phyloP scores from a whole-genome alignment of 2,329 filamentous ascomycete genomes.

The Sarocladium kiliense region DNA sequence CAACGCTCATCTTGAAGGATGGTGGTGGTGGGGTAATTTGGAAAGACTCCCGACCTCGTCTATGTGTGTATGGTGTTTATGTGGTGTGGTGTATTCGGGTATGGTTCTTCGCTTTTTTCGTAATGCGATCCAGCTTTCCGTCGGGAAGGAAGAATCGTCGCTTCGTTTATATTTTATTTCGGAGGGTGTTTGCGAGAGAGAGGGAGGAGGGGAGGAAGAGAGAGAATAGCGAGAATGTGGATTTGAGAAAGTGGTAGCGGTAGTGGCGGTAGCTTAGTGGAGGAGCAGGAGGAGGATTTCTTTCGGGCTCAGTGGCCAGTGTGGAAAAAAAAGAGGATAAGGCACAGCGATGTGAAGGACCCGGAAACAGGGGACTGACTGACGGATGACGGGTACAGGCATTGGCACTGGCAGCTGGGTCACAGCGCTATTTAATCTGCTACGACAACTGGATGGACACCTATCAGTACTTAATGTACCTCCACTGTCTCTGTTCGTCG shows the following conservation, averaged over 20 bases:
- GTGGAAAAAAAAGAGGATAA: background rate
- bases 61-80: slow-evolving; percentile 3
- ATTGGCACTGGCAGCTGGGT: too few relatives aligned
- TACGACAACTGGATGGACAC: background rate
- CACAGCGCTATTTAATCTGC: background rate
- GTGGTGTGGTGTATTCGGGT: slow-evolving; percentile 1
- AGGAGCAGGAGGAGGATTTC: too few relatives aligned
- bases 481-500: too few relatives aligned
- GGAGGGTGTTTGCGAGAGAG: background rate
- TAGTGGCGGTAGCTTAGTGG: background rate
- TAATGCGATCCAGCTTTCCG: background rate
- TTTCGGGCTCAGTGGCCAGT: too few relatives aligned
- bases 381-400: too few relatives aligned
- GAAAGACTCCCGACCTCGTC: background rate
- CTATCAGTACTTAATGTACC: too few relatives aligned
- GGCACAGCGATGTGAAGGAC: background rate
- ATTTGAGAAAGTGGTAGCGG: slow-evolving; percentile 4
- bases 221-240: background rate
- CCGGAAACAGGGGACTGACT: background rate
- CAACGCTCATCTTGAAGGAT: slow-evolving; percentile 41
- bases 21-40: slow-evolving; percentile 25
- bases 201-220: slow-evolving; percentile 9
- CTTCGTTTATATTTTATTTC: background rate
- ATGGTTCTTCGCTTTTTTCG: background rate
- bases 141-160: background rate